Conservation (phyloP, 208 protist genomes). For the Trypanosoma platydactyli region DNA sequence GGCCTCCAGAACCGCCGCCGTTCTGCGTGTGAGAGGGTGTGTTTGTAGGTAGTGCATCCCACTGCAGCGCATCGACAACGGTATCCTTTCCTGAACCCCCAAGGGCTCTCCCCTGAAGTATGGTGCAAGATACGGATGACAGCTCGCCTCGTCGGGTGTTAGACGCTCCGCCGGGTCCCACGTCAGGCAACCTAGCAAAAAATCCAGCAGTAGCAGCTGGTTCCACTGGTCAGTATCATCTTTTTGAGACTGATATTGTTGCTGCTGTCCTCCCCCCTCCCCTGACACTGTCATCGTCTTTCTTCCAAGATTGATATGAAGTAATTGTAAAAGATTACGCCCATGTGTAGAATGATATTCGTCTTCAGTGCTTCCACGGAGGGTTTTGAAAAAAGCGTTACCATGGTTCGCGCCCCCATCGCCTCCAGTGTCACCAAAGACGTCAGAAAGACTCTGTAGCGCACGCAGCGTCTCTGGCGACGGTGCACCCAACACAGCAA, state of each 20-base stretch:
- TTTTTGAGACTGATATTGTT: neutral
- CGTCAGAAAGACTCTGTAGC: neutral
- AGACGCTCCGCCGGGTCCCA: slow-evolving; percentile 66
- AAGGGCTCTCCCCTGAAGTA: neutral
- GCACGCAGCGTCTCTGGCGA: neutral
- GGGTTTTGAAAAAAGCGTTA: neutral
- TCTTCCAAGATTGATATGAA: slow-evolving; percentile 12
- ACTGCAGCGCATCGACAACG: slow-evolving; percentile 14
- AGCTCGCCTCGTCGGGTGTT: slow-evolving; percentile 45
- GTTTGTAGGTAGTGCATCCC: slow-evolving; percentile 43
- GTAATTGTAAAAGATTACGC: slow-evolving; percentile 8
- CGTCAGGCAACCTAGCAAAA: slow-evolving; percentile 56
- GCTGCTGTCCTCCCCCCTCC: neutral
- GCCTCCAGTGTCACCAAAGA: neutral
- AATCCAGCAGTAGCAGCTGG: slow-evolving; percentile 46
- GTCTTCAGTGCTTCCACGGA: neutral
- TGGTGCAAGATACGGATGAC: slow-evolving; percentile 49
- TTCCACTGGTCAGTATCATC: neutral
- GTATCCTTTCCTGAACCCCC: neutral
- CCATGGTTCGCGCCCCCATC: neutral
- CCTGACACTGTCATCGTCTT: neutral
- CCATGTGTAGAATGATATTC: neutral
- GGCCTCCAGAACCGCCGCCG: neutral
- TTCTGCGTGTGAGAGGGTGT: slow-evolving; percentile 31
- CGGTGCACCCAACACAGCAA: slow-evolving; percentile 44